Conservation (phyloP, 441 rosid genomes). For the Erodium trifolium region DNA sequence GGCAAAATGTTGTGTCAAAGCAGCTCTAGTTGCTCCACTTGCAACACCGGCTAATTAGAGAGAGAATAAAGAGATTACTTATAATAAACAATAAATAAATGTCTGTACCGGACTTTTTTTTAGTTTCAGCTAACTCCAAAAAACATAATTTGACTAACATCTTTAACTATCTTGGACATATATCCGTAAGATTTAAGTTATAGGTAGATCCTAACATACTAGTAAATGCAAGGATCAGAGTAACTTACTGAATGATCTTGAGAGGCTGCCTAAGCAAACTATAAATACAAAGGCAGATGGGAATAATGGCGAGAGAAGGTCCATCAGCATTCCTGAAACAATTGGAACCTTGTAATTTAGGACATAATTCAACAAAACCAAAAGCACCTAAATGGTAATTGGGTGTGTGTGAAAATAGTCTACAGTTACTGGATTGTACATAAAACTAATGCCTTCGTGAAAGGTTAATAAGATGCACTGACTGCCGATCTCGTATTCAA, state of each 20-base stretch:
- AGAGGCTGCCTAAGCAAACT: conserved; percentile 89
- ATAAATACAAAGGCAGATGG: conserved; percentile 80
- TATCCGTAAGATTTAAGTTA: not conserved
- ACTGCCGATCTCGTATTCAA: no score
- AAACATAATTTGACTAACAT: not conserved
- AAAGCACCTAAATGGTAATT: not conserved
- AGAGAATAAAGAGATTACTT: conserved; percentile 4
- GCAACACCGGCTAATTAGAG: conserved; percentile 77
- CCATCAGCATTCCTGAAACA: conserved; percentile 93
- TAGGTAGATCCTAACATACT: conserved; percentile 7
- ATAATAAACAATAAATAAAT: not conserved
- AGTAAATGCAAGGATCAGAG: not conserved
- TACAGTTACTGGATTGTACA: not conserved
- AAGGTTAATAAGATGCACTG: no score
- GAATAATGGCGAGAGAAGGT: conserved; percentile 81
- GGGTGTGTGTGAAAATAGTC: not conserved
- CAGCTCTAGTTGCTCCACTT: conserved; percentile 98
- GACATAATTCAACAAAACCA: not conserved
- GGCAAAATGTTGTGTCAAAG: conserved; percentile 92
- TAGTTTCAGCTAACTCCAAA: no score
- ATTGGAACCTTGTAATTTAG: conserved; percentile 12
- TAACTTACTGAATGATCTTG: conserved; percentile 88
- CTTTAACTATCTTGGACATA: conserved; percentile 6
- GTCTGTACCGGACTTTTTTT: not conserved
- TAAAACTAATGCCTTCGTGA: not conserved